Evolutionary conservation across 2,329 filamentous ascomycete species (phyloP).

Genomic region (Colletotrichum lindemuthianum): DNA sequence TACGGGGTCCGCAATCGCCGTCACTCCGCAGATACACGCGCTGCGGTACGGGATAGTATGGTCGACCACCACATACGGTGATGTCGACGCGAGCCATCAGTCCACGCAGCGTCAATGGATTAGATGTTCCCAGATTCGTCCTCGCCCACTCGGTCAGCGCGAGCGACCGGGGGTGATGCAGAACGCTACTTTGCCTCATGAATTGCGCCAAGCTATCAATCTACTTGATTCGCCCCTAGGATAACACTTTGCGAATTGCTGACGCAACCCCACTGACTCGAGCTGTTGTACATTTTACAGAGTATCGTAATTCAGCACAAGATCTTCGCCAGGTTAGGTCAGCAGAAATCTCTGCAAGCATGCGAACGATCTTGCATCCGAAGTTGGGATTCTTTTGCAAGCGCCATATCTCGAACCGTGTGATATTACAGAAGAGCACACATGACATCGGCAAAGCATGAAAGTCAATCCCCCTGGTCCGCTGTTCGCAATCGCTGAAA

Average conservation of each 20-base stretch:
- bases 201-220: background rate
- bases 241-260: background rate
- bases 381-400: too few species aligned
- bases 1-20: slow-evolving; percentile 18
- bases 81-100: too few species aligned
- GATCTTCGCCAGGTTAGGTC: too few species aligned
- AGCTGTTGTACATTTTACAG: too few species aligned
- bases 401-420: too few species aligned
- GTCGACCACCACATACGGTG: background rate
- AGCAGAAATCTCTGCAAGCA: background rate
- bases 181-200: background rate
- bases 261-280: background rate
- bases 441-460: too few species aligned
- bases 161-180: background rate
- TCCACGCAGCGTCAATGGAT: too few species aligned
- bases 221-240: background rate
- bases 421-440: too few species aligned
- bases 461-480: too few species aligned
- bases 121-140: too few species aligned
- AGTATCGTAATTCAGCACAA: too few species aligned
- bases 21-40: background rate
- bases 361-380: background rate
- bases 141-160: background rate
- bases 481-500: too few species aligned
- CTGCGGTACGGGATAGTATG: background rate